phyloP scores from a whole-genome alignment of 1,139 yeast genomes.

The Sugiyamaella sp. region DNA sequence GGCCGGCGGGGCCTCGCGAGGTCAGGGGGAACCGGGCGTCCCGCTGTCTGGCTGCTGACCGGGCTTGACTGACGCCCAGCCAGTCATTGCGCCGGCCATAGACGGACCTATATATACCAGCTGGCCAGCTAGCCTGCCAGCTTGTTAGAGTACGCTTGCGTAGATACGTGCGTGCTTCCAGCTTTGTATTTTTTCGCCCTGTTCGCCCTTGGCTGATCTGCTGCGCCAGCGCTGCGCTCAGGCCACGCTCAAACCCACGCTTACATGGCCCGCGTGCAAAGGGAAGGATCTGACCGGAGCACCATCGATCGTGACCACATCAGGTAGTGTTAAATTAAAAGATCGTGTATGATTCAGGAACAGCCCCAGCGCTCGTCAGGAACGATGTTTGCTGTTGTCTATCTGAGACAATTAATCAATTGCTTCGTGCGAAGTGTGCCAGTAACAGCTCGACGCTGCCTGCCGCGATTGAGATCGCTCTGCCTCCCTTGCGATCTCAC shows the following conservation, averaged over 20 bases:
- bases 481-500: no score
- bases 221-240: no score
- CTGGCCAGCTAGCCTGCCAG: no score
- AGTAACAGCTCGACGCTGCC: background rate
- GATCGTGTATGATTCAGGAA: background rate
- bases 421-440: background rate
- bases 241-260: background rate
- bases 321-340: background rate
- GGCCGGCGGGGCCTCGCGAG: no score
- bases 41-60: no score
- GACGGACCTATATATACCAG: no score
- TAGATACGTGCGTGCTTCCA: no score
- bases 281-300: background rate
- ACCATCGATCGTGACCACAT: background rate
- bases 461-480: no score
- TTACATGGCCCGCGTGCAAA: background rate
- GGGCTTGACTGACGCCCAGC: no score
- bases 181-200: background rate
- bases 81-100: no score
- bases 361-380: background rate
- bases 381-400: background rate
- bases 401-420: background rate
- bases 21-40: no score
- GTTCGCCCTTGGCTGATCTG: background rate
- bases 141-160: no score